phyloP scores from a whole-genome alignment of 495 filamentous ascomycete genomes.

The Physcia stellaris region DNA sequence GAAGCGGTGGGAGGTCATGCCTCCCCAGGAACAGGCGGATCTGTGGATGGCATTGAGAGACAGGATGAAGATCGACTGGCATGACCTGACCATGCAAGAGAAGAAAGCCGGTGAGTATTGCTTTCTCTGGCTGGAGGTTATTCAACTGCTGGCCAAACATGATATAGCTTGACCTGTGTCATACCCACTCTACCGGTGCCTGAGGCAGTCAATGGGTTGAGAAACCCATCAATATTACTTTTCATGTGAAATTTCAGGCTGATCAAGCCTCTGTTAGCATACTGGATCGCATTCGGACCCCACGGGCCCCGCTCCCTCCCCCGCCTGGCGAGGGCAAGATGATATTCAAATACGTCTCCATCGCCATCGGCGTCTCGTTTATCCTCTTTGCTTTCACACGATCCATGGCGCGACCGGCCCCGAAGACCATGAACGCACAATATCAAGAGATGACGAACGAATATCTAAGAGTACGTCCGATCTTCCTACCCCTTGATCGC shows the following conservation, averaged over 20 bases:
- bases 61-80: slow-evolving; percentile 96
- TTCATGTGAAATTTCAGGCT: too few species aligned
- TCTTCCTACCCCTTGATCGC: background rate
- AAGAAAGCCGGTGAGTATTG: slow-evolving; percentile 90
- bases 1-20: slow-evolving; percentile 97
- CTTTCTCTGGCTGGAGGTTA: background rate
- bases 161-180: background rate
- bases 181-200: too few species aligned
- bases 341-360: slow-evolving; percentile 53
- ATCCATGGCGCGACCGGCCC: slow-evolving; percentile 49
- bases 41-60: slow-evolving; percentile 96
- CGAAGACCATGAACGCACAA: slow-evolving; percentile 86
- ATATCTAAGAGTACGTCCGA: slow-evolving; percentile 60
- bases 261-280: slow-evolving; percentile 43
- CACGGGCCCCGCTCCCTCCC: slow-evolving; percentile 77
- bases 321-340: slow-evolving; percentile 72
- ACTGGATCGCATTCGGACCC: slow-evolving; percentile 95
- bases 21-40: slow-evolving; percentile 95
- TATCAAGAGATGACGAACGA: slow-evolving; percentile 88
- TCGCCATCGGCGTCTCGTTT: slow-evolving; percentile 47
- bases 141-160: background rate
- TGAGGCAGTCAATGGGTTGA: too few species aligned
- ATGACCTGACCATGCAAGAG: slow-evolving; percentile 84
- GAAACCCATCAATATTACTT: too few species aligned
- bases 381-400: slow-evolving; percentile 52